Evolutionary conservation across 768 basidiomycete genomes (phyloP).

Genomic region (Hysterangium stoloniferum): DNA sequence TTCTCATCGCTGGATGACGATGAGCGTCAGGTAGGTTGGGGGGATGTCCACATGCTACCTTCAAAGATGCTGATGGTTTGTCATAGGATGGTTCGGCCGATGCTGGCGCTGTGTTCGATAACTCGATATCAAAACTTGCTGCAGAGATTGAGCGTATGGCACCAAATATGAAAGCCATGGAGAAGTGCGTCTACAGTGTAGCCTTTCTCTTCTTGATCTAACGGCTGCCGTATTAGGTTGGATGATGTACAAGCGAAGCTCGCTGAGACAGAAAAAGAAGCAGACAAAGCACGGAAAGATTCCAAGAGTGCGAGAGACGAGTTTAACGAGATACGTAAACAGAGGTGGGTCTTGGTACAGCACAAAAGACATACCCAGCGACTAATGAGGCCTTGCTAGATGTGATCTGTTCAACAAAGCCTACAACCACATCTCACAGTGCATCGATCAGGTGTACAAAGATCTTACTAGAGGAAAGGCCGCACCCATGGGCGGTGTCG

Average conservation of each 20-base stretch:
- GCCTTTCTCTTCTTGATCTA: background rate
- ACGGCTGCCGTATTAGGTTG: slow-evolving; percentile 37
- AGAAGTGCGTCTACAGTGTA: slow-evolving; percentile 45
- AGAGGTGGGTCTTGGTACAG: slow-evolving; percentile 42
- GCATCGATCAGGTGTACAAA: slow-evolving; percentile 95
- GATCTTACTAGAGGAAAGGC: slow-evolving; percentile 94
- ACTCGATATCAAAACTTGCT: slow-evolving; percentile 58
- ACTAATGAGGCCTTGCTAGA: slow-evolving; percentile 23
- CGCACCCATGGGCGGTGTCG: slow-evolving; percentile 91
- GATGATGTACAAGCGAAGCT: slow-evolving; percentile 83
- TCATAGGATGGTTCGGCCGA: slow-evolving; percentile 54
- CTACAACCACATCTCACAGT: slow-evolving; percentile 91
- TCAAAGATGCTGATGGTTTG: background rate
- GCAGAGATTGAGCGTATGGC: slow-evolving; percentile 89
- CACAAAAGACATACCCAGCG: background rate
- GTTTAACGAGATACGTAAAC: slow-evolving; percentile 80
- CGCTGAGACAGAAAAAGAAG: slow-evolving; percentile 84
- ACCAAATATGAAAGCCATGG: slow-evolving; percentile 95
- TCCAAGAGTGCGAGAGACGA: slow-evolving; percentile 86
- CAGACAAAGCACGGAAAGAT: slow-evolving; percentile 84
- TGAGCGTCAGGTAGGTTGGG: slow-evolving; percentile 51
- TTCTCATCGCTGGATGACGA: slow-evolving; percentile 70
- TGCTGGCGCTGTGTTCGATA: slow-evolving; percentile 64
- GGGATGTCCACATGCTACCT: background rate
- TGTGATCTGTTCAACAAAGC: slow-evolving; percentile 91